Percentiles rank a stretch among this genome's conserved stretches.
These are phyloP conservation scores for Penicillium bialowiezense DNA, from an alignment of 495 filamentous ascomycete species.

Conservation along the genomic window DNA sequence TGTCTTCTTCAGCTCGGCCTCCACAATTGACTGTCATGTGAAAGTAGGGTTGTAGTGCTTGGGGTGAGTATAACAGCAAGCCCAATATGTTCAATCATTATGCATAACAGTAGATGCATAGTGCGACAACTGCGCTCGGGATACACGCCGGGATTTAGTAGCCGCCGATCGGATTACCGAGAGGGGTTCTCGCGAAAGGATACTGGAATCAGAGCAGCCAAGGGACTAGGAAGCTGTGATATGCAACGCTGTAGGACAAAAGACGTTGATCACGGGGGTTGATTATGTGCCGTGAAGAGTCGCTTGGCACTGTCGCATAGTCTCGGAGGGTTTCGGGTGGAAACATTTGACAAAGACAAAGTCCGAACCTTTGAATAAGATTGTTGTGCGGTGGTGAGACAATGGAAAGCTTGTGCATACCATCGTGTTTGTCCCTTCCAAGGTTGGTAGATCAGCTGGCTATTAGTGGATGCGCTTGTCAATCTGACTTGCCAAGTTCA, in stretches of 20 bases:
- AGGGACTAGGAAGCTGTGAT: constrained; percentile 9
- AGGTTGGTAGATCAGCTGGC: neutral
- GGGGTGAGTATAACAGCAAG: too few species aligned
- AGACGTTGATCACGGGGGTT: constrained; percentile 4
- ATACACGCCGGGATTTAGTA: constrained; percentile 6
- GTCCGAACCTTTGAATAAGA: neutral
- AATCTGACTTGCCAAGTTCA: neutral
- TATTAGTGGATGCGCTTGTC: neutral
- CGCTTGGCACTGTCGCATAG: constrained; percentile 5
- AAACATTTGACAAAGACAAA: neutral
- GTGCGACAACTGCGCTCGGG: neutral
- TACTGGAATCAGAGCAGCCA: constrained; percentile 13
- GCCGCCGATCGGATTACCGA: constrained; percentile 8
- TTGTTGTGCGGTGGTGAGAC: neutral
- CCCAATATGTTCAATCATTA: neutral
- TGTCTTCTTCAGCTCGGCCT: neutral
- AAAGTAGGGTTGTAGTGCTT: too few species aligned
- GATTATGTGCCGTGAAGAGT: neutral
- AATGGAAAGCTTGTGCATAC: neutral
- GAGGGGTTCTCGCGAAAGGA: constrained; percentile 9
- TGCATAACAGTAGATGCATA: neutral
- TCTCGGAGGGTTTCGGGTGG: neutral
- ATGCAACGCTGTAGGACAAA: constrained; percentile 10
- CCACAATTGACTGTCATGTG: neutral
- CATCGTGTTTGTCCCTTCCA: neutral